phyloP scores from a whole-genome alignment of 768 basidiomycete genomes.

The Tricholoma furcatifolium region DNA sequence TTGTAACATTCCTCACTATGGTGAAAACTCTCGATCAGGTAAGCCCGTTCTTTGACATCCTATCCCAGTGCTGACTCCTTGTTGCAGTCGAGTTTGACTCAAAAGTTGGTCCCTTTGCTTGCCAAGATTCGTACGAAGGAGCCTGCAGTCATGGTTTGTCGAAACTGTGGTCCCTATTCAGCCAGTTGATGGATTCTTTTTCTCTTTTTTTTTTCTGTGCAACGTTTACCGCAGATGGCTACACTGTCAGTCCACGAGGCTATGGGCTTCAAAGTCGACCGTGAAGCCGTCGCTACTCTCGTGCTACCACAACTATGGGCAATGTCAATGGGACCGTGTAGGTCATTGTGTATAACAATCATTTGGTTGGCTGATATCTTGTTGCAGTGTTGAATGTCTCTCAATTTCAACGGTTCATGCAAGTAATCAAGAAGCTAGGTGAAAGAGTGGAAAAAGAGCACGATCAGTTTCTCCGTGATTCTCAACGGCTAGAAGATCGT shows the following conservation, averaged over 20 bases:
- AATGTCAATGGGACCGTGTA: conserved; percentile 95
- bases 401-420: conserved; percentile 95
- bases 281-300: conserved; percentile 86
- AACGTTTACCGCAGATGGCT: conserved; percentile 59
- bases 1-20: conserved; percentile 82
- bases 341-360: conserved; percentile 25
- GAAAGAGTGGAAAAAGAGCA: conserved; percentile 94
- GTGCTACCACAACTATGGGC: conserved; percentile 93
- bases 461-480: conserved; percentile 87
- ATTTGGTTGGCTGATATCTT: conserved; percentile 3
- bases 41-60: conserved; percentile 5
- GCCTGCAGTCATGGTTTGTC: conserved; percentile 84
- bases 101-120: conserved; percentile 91
- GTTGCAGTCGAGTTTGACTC: conserved; percentile 76
- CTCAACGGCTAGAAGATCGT: conserved; percentile 84
- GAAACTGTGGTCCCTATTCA: background rate
- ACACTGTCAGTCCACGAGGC: conserved; percentile 90
- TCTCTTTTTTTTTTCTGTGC: background rate
- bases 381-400: conserved; percentile 67
- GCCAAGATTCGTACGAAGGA: conserved; percentile 96
- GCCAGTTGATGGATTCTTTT: background rate
- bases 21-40: conserved; percentile 90
- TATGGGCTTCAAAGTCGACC: conserved; percentile 93
- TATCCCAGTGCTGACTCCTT: background rate
- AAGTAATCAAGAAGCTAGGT: conserved; percentile 70